Evolutionary conservation across 805 yeast genomes (phyloP).

Genomic region (Sugiyamaella marilandica): DNA sequence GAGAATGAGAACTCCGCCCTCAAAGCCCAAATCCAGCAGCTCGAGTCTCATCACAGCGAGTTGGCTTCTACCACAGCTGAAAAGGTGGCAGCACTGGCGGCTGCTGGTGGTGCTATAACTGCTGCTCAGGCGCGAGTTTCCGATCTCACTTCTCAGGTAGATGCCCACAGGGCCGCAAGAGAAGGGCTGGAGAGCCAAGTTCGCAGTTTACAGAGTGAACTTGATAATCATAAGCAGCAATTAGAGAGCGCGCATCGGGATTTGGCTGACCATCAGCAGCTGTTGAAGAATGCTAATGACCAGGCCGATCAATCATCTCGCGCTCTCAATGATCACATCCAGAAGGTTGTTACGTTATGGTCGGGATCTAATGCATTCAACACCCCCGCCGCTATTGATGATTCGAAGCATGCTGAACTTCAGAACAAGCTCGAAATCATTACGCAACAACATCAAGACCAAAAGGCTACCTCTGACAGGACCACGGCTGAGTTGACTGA

Average conservation of each 20-base stretch:
- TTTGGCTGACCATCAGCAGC: conserved; percentile 17
- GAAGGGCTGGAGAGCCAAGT: conserved; percentile 18
- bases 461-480: conserved; percentile 28
- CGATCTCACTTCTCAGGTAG: conserved; percentile 18
- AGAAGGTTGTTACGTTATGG: conserved; percentile 25
- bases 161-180: conserved; percentile 15
- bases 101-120: conserved; percentile 24
- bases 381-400: conserved; percentile 3
- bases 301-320: conserved; percentile 20
- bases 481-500: conserved; percentile 24
- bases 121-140: conserved; percentile 21
- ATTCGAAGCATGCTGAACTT: conserved; percentile 6
- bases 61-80: conserved; percentile 21
- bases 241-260: conserved; percentile 20
- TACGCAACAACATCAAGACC: conserved; percentile 22
- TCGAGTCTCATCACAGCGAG: conserved; percentile 7
- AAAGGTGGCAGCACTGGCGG: conserved; percentile 24
- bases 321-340: conserved; percentile 23
- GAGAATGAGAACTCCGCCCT: conserved; percentile 19
- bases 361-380: conserved; percentile 18
- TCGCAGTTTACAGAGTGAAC: conserved; percentile 14
- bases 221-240: conserved; percentile 17
- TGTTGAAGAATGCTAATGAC: conserved; percentile 16
- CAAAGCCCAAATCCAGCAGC: conserved; percentile 13
- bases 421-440: conserved; percentile 8